Base-by-base conservation (phyloP, 2,329 filamentous ascomycete species). In the Chalaropsis ovoidea region DNA sequence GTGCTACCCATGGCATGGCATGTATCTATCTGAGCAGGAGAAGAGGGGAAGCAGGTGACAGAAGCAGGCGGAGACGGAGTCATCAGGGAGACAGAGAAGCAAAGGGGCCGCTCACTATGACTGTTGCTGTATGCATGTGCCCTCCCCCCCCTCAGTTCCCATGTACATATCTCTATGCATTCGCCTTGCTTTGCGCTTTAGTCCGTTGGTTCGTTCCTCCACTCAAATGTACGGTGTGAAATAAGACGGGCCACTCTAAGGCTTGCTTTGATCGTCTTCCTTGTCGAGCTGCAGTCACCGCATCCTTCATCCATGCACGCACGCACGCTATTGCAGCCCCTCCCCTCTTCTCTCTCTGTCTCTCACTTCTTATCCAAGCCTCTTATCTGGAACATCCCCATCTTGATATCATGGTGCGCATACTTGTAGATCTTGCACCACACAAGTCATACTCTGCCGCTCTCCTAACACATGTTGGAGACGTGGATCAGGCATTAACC, bases 161-260 rank as follows among this genome's bases (percentile, higher is more conserved):
- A 10, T 43, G 13, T 43, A 13, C 42, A 43, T 43, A 27, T 56
- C 11, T 31, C 52, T 31, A 56, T 56, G 15, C 52, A 17, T 31
- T 56, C 52, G 52, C 52, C 52, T 35, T 56, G 15, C 52, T 56
- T 56, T 56, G 52, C 22, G 22, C 52, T 27, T 56, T 7, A 17
- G 27, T 56, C 22, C 22, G n/a, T n/a, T n/a, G 19, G 22, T 31
- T 31, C 49, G 15, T 10, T 15, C 52, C 52, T 17, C 15, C 52
- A 15, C 17, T 17, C 52, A 56, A 56, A 56, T 56, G 52, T 31
- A 31, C 52, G 52, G 52, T 56, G 52, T 56, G 15, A 10, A 24
- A 35, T 56, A 31, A 56, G 15, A 17, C 27, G 49, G 22, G 19
- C 24, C 49, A 56, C 27, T 56, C 27, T 7, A 27, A 35, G 52